phyloP scores from a whole-genome alignment of 2,329 filamentous ascomycete genomes.

The Colletotrichum graminicola region DNA sequence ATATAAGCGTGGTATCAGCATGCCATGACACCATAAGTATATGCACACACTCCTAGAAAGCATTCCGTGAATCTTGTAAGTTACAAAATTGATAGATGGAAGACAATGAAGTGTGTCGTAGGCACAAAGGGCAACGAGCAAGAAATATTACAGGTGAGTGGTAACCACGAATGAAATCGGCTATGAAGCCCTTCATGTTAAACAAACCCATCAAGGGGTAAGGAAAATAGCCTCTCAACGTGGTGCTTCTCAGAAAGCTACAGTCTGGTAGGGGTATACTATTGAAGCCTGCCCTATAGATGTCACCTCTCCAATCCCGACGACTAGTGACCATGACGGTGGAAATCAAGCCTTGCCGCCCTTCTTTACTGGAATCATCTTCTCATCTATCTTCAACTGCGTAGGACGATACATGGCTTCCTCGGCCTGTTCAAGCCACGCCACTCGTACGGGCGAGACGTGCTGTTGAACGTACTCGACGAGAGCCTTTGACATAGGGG shows the following conservation, averaged over 20 bases:
- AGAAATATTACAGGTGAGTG: neutral
- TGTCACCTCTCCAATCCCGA: neutral
- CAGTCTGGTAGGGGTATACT: neutral
- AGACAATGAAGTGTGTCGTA: neutral
- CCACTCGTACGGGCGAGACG: constrained; percentile 64
- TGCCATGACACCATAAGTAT: neutral
- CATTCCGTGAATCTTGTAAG: neutral
- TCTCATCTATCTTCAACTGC: constrained; percentile 36
- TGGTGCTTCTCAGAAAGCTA: neutral
- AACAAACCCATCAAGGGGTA: neutral
- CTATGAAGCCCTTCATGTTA: neutral
- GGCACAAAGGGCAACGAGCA: neutral
- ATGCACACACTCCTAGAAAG: neutral
- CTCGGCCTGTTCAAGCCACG: constrained; percentile 60
- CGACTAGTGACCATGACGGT: no score
- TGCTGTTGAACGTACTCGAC: constrained; percentile 66
- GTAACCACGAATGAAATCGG: neutral
- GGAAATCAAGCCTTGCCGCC: constrained; percentile 23
- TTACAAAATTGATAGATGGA: neutral
- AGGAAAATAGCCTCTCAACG: neutral
- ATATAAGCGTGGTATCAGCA: neutral
- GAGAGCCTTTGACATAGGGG: constrained; percentile 69
- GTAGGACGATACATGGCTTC: constrained; percentile 49
- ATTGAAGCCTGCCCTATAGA: neutral
- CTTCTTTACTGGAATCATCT: constrained; percentile 36